These are phyloP conservation scores for Infundibulicybe gibba DNA, from an alignment of 768 basidiomycete genomes.

Conservation along the genomic window DNA sequence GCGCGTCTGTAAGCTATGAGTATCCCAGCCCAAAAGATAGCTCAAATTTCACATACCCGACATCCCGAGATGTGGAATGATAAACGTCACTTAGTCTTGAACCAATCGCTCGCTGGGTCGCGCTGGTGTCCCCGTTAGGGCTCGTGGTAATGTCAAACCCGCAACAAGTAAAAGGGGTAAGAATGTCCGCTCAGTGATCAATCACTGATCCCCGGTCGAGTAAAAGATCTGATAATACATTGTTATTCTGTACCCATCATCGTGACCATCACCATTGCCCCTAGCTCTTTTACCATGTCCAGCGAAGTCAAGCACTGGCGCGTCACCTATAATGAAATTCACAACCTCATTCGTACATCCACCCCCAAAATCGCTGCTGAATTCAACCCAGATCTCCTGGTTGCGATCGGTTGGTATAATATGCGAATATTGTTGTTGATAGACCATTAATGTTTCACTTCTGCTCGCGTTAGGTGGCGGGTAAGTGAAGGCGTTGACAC, in stretches of 20 bases:
- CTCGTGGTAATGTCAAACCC: no score
- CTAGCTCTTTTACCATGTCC: slow-evolving; percentile 23
- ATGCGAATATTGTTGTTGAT: no score
- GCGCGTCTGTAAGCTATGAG: slow-evolving; percentile 22
- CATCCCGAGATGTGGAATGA: slow-evolving; percentile 10
- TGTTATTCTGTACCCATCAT: no score
- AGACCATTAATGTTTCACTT: no score
- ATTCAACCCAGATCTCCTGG: slow-evolving; percentile 84
- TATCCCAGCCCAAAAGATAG: background rate
- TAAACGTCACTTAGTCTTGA: no score
- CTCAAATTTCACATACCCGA: slow-evolving; percentile 17
- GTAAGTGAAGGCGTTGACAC: slow-evolving; percentile 42
- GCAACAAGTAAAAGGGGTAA: no score
- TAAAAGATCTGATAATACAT: no score
- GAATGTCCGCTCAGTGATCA: no score
- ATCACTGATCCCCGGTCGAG: no score
- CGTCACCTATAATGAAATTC: slow-evolving; percentile 89
- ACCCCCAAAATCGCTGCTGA: slow-evolving; percentile 65
- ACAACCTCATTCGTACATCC: slow-evolving; percentile 74
- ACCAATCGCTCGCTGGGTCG: no score
- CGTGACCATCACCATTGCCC: no score
- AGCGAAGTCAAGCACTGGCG: slow-evolving; percentile 55
- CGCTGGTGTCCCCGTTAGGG: no score
- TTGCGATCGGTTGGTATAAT: slow-evolving; percentile 66
- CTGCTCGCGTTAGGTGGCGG: slow-evolving; percentile 59